These are phyloP conservation scores for Suhomyces xylopsoci DNA, from an alignment of 805 yeast genomes.

Conservation along the genomic window DNA sequence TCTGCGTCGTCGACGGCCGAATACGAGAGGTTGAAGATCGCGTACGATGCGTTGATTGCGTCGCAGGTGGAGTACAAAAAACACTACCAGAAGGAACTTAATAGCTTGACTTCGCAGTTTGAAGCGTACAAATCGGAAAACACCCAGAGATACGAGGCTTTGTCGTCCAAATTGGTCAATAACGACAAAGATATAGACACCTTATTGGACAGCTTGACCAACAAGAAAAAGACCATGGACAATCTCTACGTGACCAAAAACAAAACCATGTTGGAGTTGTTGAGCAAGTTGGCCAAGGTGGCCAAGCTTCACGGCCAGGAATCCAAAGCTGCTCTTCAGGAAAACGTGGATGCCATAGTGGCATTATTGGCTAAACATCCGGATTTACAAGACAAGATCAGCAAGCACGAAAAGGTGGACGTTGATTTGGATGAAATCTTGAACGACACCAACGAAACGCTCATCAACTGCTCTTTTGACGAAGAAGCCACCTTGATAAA, in stretches of 20 bases:
- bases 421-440: slow-evolving; percentile 35
- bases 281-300: slow-evolving; percentile 42
- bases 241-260: slow-evolving; percentile 47
- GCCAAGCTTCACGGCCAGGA: slow-evolving; percentile 50
- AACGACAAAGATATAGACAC: slow-evolving; percentile 50
- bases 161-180: slow-evolving; percentile 34
- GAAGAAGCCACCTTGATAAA: slow-evolving; percentile 29
- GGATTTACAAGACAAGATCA: slow-evolving; percentile 30
- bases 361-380: slow-evolving; percentile 35
- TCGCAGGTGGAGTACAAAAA: slow-evolving; percentile 52
- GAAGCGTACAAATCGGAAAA: slow-evolving; percentile 35
- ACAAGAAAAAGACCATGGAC: slow-evolving; percentile 49
- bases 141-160: slow-evolving; percentile 30
- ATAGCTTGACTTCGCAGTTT: slow-evolving; percentile 34
- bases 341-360: slow-evolving; percentile 46
- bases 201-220: slow-evolving; percentile 47
- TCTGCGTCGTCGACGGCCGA: slow-evolving; percentile 48
- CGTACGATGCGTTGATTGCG: slow-evolving; percentile 55
- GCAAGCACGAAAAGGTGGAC: slow-evolving; percentile 24
- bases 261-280: slow-evolving; percentile 38
- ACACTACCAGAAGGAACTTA: slow-evolving; percentile 45
- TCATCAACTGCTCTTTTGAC: slow-evolving; percentile 30
- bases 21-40: slow-evolving; percentile 51
- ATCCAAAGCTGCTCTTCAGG: slow-evolving; percentile 41
- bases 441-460: slow-evolving; percentile 29